Conservation (phyloP, 331 rosid genomes). For the Erythrophleum ivorense region DNA sequence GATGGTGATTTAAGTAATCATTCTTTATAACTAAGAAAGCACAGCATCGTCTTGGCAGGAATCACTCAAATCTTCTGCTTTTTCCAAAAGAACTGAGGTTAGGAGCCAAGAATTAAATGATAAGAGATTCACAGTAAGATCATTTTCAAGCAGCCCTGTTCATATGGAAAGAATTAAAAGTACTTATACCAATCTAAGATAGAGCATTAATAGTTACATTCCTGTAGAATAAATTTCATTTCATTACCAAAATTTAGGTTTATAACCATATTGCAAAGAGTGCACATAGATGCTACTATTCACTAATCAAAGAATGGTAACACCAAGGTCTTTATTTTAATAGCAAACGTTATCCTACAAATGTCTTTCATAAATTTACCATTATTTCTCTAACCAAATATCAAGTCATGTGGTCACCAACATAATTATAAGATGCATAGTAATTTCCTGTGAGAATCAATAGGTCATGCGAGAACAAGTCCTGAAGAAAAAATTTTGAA, state of each 20-base stretch:
- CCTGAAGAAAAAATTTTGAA: conserved; percentile 11
- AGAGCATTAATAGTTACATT: too few relatives aligned
- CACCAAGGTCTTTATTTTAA: not conserved
- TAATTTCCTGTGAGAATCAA: not conserved
- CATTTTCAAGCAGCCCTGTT: conserved; percentile 7
- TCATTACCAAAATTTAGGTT: not conserved
- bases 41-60: conserved; percentile 23
- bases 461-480: not conserved
- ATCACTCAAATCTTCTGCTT: conserved; percentile 30
- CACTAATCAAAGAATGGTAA: not conserved
- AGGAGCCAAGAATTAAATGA: conserved; percentile 7
- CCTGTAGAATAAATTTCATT: too few relatives aligned
- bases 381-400: not conserved
- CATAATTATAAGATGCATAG: conserved; percentile 1
- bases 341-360: not conserved
- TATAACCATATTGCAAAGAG: not conserved
- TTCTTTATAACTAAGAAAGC: conserved; percentile 29
- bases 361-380: conserved; percentile 1
- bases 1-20: not conserved
- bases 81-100: not conserved
- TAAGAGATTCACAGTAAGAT: conserved; percentile 15
- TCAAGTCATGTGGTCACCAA: not conserved
- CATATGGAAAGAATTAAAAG: not conserved
- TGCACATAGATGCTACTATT: not conserved
- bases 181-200: not conserved